Conservation (phyloP, 768 basidiomycete genomes). For the Pleurotus platypus region DNA sequence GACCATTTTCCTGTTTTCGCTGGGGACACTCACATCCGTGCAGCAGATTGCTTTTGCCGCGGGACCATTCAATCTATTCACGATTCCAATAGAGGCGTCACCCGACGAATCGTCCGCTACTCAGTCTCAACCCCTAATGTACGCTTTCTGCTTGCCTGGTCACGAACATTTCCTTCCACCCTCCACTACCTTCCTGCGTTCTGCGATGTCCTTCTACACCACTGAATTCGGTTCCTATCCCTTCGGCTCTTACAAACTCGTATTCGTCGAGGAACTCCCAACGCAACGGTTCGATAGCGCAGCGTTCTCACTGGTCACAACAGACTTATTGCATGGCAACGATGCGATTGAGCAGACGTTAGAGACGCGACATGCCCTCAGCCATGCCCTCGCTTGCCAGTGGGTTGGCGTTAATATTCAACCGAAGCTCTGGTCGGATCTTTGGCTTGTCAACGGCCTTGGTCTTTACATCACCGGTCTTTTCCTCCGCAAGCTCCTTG, state of each 20-base stretch:
- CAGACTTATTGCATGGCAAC: constrained; percentile 82
- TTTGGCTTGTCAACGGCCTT: constrained; percentile 95
- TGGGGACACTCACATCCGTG: constrained; percentile 83
- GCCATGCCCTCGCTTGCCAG: constrained; percentile 89
- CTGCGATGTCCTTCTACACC: constrained; percentile 90
- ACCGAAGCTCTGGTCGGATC: constrained; percentile 88
- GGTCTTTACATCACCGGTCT: constrained; percentile 87
- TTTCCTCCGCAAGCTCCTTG: constrained; percentile 82
- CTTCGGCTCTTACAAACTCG: constrained; percentile 90
- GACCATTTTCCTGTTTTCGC: constrained; percentile 90
- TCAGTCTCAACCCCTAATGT: constrained; percentile 70
- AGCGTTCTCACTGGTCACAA: constrained; percentile 73
- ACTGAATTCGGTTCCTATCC: constrained; percentile 95
- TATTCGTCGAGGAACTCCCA: constrained; percentile 89
- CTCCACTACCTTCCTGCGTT: constrained; percentile 74
- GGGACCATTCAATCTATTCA: constrained; percentile 84
- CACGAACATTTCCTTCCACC: constrained; percentile 67
- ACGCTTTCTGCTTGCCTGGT: constrained; percentile 92
- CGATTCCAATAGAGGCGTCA: constrained; percentile 60
- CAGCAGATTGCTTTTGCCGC: constrained; percentile 96
- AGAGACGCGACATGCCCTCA: constrained; percentile 82
- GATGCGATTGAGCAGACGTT: constrained; percentile 91
- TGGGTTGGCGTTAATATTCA: constrained; percentile 98
- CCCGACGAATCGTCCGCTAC: constrained; percentile 56
- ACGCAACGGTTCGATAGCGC: constrained; percentile 82